Conservation (phyloP, 768 basidiomycete species). For the Lentinula raphanica region DNA sequence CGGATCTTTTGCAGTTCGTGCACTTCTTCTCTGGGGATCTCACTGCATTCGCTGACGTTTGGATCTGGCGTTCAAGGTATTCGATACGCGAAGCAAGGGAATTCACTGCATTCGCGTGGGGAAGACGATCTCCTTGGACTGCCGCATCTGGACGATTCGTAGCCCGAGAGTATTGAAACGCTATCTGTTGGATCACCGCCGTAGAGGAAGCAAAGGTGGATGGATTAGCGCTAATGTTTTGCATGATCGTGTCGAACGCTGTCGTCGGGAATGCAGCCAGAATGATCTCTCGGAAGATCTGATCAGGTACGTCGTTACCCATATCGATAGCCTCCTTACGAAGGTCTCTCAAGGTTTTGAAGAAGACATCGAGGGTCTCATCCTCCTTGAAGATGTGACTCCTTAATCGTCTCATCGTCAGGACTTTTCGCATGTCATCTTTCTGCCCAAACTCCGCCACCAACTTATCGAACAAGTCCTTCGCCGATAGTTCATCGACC, state of each 20-base stretch:
- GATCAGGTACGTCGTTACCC: not conserved
- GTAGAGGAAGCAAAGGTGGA: not conserved
- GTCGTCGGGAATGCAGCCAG: not conserved
- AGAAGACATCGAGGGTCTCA: not conserved
- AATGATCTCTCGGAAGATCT: not conserved
- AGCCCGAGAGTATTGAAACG: not conserved
- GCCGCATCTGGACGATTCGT: not conserved
- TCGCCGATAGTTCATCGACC: too few relatives aligned
- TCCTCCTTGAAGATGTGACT: not conserved
- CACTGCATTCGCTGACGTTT: not conserved
- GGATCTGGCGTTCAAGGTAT: not conserved
- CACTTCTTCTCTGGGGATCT: constrained; percentile 12
- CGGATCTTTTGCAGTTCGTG: constrained; percentile 13
- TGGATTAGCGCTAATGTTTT: not conserved
- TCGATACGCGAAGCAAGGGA: not conserved
- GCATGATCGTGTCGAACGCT: not conserved
- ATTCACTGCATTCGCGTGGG: not conserved
- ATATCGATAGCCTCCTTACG: too few relatives aligned
- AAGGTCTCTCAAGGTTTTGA: not conserved
- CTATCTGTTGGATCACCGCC: not conserved
- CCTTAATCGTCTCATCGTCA: not conserved
- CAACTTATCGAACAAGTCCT: not conserved
- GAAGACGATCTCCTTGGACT: not conserved
- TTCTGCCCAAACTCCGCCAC: not conserved
- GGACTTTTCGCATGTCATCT: not conserved